These are phyloP conservation scores for Geranium rotundifolium DNA, from an alignment of 345 rosid species.

Conservation along the genomic window DNA sequence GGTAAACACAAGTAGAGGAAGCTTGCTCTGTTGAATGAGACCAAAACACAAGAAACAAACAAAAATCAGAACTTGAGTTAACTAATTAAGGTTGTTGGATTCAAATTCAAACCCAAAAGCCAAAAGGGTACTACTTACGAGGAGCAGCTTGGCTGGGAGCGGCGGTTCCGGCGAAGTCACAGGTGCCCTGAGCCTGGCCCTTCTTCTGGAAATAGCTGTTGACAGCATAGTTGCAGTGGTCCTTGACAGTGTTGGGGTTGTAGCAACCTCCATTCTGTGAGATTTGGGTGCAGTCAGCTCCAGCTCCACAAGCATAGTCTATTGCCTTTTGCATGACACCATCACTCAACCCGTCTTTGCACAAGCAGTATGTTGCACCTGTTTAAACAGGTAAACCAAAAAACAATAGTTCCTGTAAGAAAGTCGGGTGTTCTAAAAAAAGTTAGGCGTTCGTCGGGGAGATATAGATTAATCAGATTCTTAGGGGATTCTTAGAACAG, in stretches of 20 bases:
- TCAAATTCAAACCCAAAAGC: too few relatives aligned
- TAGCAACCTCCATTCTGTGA: constrained; percentile 57
- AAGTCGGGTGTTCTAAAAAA: too few relatives aligned
- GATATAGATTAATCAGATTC: too few relatives aligned
- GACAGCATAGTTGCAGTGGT: constrained; percentile 83
- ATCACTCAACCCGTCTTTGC: constrained; percentile 54
- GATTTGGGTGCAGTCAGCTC: constrained; percentile 54
- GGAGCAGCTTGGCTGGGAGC: constrained; percentile 26
- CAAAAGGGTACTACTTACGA: constrained; percentile 18
- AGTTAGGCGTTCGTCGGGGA: too few relatives aligned
- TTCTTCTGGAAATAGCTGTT: constrained; percentile 77
- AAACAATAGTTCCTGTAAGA: too few relatives aligned
- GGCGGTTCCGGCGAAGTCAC: constrained; percentile 73
- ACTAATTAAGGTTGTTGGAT: too few relatives aligned
- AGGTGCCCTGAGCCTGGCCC: constrained; percentile 41
- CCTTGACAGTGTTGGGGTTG: constrained; percentile 69
- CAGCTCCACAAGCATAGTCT: constrained; percentile 85
- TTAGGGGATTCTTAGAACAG: too few relatives aligned
- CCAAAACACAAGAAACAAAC: too few relatives aligned
- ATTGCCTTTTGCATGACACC: constrained; percentile 42
- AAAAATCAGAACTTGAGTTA: too few relatives aligned
- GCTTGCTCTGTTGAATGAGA: not conserved
- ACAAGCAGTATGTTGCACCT: constrained; percentile 49
- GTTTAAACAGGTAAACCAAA: too few relatives aligned
- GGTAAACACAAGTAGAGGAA: not conserved